Base-by-base conservation (phyloP, 2,329 filamentous ascomycete species). In the Phialophora chinensis region DNA sequence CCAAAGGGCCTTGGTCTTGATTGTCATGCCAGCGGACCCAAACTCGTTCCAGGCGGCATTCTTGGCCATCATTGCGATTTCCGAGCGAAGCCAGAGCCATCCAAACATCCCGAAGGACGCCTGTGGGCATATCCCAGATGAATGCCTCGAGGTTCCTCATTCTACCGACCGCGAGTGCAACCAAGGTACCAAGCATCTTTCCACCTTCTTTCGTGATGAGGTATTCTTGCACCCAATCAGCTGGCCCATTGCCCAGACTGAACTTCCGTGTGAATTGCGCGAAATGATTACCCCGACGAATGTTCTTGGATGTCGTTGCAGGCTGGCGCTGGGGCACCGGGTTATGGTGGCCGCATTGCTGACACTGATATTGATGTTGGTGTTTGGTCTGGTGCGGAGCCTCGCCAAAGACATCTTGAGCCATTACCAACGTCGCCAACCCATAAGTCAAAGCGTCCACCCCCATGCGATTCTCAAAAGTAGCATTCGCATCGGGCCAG, bases 21-120 rank as follows among this genome's bases (percentile, higher is more conserved):
- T 92, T 94, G 76, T 93, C 89, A 77, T 95, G 91, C 89, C 91
- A 94, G 70, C 92, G 86, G 61, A 95, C 86, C 89, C 91, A 93
- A 23, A 95, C 83, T 65, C 87, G 87, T 63, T 91, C 88, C 55
- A 95, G 80, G 53, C 89, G 88, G 73, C 89, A 89, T 49, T 86
- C 83, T 55, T 87, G 82, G 27, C 86, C 83, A 47, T 87, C 82
- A 47, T 83, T 79, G 25, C 86, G 82, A 72, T 90, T 85, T 47
- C 87, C 88, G 12, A 93, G 81, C 4, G 90, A 92, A 1, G 89
- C 87, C 55, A 96, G 82, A 25, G 91, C 89, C 74, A 92, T 86
- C 86, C 92, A 95, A 31, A 94, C 90, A 75, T 94, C 91, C 61
- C 91, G 86, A 61, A 93, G 79, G 20, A 95, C 90, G 1, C 91